Conservation (phyloP, 73 alveolate genomes). For the Paramecium primaurelia region DNA sequence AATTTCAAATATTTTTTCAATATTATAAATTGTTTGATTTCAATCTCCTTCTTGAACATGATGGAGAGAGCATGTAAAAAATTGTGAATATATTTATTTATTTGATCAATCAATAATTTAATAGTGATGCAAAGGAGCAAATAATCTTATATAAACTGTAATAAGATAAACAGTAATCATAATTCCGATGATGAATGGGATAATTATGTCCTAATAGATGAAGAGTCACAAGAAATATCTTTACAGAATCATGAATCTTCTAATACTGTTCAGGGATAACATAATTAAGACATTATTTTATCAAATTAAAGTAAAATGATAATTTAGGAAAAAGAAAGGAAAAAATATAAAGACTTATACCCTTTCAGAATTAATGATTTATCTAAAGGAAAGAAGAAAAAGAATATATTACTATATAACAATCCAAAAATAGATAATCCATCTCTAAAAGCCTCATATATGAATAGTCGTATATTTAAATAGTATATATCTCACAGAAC, state of each 20-base stretch:
- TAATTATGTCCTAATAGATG: not conserved
- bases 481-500: not conserved
- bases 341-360: not conserved
- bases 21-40: not conserved
- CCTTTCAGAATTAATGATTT: not conserved
- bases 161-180: not conserved
- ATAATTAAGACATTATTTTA: not conserved
- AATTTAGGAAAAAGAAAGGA: not conserved
- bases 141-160: not conserved
- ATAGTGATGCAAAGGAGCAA: not conserved
- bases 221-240: not conserved
- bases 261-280: not conserved
- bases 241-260: not conserved
- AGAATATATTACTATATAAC: not conserved
- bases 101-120: not conserved
- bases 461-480: not conserved
- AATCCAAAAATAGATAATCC: not conserved
- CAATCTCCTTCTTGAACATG: not conserved
- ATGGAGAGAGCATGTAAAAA: not conserved
- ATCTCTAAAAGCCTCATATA: not conserved
- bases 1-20: not conserved
- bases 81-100: not conserved
- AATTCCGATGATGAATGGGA: not conserved
- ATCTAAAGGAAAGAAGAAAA: not conserved
- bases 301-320: not conserved